Evolutionary conservation across 2,329 filamentous ascomycete species (phyloP), one percentile per base, ranked within the genome.

Genomic region (Ambrosiella beaveri): DNA sequence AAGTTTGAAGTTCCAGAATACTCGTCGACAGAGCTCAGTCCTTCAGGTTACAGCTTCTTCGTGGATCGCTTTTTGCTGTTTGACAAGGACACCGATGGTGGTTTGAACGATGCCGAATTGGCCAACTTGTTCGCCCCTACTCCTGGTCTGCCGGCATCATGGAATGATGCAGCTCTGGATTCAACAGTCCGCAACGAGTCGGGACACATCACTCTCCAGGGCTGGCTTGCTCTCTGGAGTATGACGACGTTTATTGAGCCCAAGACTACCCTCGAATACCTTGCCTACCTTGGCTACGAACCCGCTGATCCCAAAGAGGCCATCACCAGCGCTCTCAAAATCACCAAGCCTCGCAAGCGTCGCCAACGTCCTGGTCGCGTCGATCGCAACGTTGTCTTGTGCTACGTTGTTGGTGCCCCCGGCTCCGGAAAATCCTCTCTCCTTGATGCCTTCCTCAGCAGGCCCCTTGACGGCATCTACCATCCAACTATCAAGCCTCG

Each of bases 191-290:
- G 88, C 47, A 97, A 96, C 66, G 93, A 98, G 70, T 88, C 88
- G 7, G 93, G 93, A 0, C 82, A 97, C 68, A 90, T 98, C 62
- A 98, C 93, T 1, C 75, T 98, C 3, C 93, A 98, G 69, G 93
- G 93, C 1, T 98, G 93, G 93, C 79, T 98, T 41, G 93, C 93
- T 3, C 93, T 98, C 66, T 98, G 93, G 93, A 96, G 90, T 68
- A 98, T 98, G 93, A 98, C 93, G 0, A 98, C 93, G 0, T 98
- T 97, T 65, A 82, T 94, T 61, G 90, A 94, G 59, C 91, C 93
- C 11, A 94, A 93, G 67, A 96, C 88, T 0, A 97, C 93, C 0
- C 77, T 98, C 3, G 90, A 94, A 64, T 98, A 98, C 68, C 81
- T 98, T 1, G 93, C 93, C 2, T 96, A 96, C 67, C 82, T 98